Evolutionary conservation across 106 monocot genomes (phyloP), one percentile per base, ranked within the genome.

Genomic region (Iris macrosiphon): DNA sequence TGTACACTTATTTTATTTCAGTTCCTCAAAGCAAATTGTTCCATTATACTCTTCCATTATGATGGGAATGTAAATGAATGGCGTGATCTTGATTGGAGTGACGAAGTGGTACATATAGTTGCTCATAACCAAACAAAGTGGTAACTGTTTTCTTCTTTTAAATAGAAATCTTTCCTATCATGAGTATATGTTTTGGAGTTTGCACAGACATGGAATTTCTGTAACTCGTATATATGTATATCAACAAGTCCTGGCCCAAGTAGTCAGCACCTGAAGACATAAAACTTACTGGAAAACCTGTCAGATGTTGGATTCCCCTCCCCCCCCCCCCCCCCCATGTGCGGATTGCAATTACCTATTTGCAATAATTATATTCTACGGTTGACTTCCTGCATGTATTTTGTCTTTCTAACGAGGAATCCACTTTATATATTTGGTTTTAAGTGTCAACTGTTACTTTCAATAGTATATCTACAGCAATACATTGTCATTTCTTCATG

Each of bases 71-170:
- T 93, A 39, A 81, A 84, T 73, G 80, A 72, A 13, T 93, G 93
- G 93, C 68, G 54, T 53, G 78, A 88, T 51, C 76, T 93, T 40
- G 78, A 75, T 7, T 93, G 93, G 93, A 80, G 67, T 51, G 48
- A 72, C 65, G 73, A 68, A 49, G 93, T 69, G 47, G 75, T 93
- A 46, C 93, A 88, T 65, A 70, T 93, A 67, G 25, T 84, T 64
- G 93, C 88, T 38, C 74, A 66, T 34, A 93, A 81, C 59, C 93
- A 93, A 68, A 93, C 93, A 53, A 93, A 93, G 52, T 93, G 93
- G 93, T 93, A 84, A 52, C 45, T 9, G 2, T 20, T 62, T 45
- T 3, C n/a, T 41, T 46, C 5, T 43, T n/a, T 4, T 27, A 14
- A 5, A 45, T 18, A 32, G 34, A 35, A 35, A 6, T 35, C 10